Percentiles rank a stretch among this genome's conserved stretches.
Evolutionary conservation across 2,329 filamentous ascomycete species (phyloP).

Genomic region (Capronia coronata): DNA sequence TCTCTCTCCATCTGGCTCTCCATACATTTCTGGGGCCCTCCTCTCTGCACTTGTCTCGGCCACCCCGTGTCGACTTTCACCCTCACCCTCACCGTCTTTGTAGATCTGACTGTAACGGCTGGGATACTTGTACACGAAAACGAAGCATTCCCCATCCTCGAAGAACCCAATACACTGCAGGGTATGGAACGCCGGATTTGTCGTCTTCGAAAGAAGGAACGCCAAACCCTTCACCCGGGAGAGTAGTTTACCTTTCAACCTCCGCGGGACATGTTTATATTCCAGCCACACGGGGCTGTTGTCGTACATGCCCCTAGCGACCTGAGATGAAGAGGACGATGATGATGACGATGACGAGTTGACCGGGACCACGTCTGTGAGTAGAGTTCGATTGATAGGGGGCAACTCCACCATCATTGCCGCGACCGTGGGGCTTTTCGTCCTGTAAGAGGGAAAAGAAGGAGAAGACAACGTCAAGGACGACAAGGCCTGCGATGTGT

Average conservation of each 20-base stretch:
- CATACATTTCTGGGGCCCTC: no score
- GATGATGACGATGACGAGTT: no score
- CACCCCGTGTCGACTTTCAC: no score
- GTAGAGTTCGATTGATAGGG: background rate
- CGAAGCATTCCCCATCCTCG: conserved; percentile 2
- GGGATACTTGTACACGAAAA: conserved; percentile 14
- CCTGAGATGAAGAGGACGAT: no score
- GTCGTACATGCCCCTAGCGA: background rate
- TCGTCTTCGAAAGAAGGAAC: background rate
- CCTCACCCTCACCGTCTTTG: no score
- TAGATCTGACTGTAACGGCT: background rate
- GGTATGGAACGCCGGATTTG: conserved; percentile 11
- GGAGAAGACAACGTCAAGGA: no score
- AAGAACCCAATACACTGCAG: conserved; percentile 14
- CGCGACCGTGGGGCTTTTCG: background rate
- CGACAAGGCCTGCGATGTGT: no score
- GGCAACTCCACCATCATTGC: background rate
- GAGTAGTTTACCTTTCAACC: conserved; percentile 1
- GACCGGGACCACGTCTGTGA: background rate
- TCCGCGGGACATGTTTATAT: background rate
- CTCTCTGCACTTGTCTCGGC: no score
- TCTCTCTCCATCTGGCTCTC: no score
- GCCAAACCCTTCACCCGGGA: conserved; percentile 3
- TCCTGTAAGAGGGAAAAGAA: no score
- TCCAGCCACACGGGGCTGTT: background rate